Evolutionary conservation across 768 basidiomycete genomes (phyloP).

Genomic region (Mycena vulgaris): DNA sequence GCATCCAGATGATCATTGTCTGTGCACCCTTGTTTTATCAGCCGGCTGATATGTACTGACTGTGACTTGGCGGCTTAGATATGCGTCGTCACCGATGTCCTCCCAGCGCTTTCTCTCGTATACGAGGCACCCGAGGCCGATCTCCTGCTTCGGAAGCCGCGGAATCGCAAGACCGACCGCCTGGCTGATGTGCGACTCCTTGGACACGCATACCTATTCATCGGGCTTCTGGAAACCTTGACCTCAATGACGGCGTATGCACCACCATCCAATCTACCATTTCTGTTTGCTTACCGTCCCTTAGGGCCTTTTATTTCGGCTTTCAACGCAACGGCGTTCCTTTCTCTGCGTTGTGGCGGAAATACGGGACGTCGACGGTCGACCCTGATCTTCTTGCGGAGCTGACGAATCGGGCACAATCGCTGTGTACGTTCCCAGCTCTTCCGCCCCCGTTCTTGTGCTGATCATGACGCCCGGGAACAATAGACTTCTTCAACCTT

Average conservation of each 20-base stretch:
- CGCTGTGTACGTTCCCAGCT: slow-evolving; percentile 55
- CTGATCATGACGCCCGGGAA: not conserved
- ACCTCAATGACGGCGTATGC: slow-evolving; percentile 66
- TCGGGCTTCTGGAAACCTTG: slow-evolving; percentile 64
- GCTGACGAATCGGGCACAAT: slow-evolving; percentile 62
- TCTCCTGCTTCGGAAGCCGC: slow-evolving; percentile 67
- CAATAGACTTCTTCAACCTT: slow-evolving; percentile 59
- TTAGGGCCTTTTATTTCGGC: slow-evolving; percentile 57
- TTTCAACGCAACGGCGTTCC: slow-evolving; percentile 63
- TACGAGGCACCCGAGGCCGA: slow-evolving; percentile 76
- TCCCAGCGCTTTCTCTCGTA: slow-evolving; percentile 67
- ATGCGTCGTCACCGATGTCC: slow-evolving; percentile 72
- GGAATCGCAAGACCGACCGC: slow-evolving; percentile 69
- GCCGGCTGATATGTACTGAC: not conserved
- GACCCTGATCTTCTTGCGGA: slow-evolving; percentile 56
- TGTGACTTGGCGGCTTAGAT: slow-evolving; percentile 63
- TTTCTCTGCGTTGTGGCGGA: slow-evolving; percentile 62
- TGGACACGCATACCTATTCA: slow-evolving; percentile 71
- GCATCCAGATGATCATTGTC: slow-evolving; percentile 60
- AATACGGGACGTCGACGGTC: slow-evolving; percentile 58
- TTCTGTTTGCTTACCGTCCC: not conserved
- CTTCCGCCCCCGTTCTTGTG: not conserved
- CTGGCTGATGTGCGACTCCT: slow-evolving; percentile 69
- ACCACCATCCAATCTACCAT: not conserved
- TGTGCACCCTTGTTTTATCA: slow-evolving; percentile 35